Evolutionary conservation across 1,284 basidiomycete genomes (phyloP), one percentile per base, ranked within the genome.

Genomic region (Cystobasidium sp.): DNA sequence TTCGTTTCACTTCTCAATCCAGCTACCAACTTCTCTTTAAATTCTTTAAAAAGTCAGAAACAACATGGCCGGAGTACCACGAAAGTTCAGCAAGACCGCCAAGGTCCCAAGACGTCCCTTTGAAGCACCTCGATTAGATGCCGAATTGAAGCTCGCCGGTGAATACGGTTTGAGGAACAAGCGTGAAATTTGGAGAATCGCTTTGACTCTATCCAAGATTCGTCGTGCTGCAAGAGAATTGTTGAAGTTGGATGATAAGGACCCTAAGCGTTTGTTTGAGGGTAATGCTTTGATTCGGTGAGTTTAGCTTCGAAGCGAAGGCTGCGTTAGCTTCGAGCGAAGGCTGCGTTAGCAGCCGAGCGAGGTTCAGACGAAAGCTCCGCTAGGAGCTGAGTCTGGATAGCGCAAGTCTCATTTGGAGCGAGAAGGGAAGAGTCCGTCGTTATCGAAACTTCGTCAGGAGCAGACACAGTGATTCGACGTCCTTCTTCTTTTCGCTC

Each of bases 131-230:
- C 94, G 96, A 86, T 93, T 99, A 86, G 96, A 99, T 87, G 90
- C 92, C 81, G 97, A 99, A 89, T 88, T 99, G 83, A 99, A 98
- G 93, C 94, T 98, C 85, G 94, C 94, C 77, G 96, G 96, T 86
- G 97, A 99, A 88, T 99, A 96, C 88, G 96, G 96, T 85, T 93
- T 99, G 82, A 93, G 95, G 85, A 99, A 98, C 92, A 99, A 99
- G 89, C 92, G 94, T 83, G 96, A 99, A 88, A 98, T 99, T 87
- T 99, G 96, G 96, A 93, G 97, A 83, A 98, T 99, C 85, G 90
- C 94, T 84, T 90, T 99, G 82, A 90, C 90, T 83, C 90, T 99
- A 76, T 99, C 97, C 83, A 98, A 99, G 89, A 99, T 99, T 84
- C 95, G 96, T 88, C 94, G 97, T 91, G 97, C 96, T 77, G 97